A percentile compares a stretch with the other conserved stretches of the same genome.
Conservation (phyloP, 306 rosid genomes). For the Cucurbita pepo region DNA sequence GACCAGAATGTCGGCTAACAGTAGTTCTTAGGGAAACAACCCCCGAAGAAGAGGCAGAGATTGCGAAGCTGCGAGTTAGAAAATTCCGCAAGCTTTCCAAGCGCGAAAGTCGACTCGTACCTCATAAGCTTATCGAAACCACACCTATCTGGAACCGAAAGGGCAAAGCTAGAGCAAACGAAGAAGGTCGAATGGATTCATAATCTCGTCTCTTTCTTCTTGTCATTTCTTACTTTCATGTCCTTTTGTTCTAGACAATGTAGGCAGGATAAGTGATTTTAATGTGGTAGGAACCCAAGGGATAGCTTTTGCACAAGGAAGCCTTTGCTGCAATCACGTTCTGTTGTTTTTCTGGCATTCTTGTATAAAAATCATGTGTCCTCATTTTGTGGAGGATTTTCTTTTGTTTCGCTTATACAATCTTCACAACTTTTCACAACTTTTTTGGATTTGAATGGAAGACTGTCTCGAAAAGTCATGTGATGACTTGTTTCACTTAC, state of each 20-base stretch:
- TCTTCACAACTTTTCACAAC: too few relatives aligned
- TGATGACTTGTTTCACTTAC: too few relatives aligned
- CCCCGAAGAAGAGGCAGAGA: neutral
- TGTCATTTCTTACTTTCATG: neutral
- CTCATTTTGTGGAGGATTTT: too few relatives aligned
- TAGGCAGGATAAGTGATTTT: neutral
- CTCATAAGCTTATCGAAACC: slow-evolving; percentile 79
- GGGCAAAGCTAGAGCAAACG: slow-evolving; percentile 1
- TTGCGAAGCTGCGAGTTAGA: slow-evolving; percentile 24
- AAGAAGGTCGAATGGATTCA: neutral
- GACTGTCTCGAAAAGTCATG: too few relatives aligned
- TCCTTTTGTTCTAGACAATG: neutral
- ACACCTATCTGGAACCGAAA: slow-evolving; percentile 78
- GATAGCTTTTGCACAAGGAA: neutral
- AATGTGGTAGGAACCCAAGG: neutral
- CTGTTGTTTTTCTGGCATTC: too few relatives aligned
- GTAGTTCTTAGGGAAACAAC: neutral
- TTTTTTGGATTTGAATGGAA: too few relatives aligned
- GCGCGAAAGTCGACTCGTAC: slow-evolving; percentile 64
- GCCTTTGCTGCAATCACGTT: neutral
- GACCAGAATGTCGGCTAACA: neutral
- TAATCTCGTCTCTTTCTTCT: neutral
- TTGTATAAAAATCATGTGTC: too few relatives aligned
- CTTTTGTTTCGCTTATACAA: too few relatives aligned
- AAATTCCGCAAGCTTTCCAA: slow-evolving; percentile 56